Evolutionary conservation across 1,284 basidiomycete genomes (phyloP), one percentile per base, ranked within the genome.

Genomic region (Cutaneotrichosporon mucoides): DNA sequence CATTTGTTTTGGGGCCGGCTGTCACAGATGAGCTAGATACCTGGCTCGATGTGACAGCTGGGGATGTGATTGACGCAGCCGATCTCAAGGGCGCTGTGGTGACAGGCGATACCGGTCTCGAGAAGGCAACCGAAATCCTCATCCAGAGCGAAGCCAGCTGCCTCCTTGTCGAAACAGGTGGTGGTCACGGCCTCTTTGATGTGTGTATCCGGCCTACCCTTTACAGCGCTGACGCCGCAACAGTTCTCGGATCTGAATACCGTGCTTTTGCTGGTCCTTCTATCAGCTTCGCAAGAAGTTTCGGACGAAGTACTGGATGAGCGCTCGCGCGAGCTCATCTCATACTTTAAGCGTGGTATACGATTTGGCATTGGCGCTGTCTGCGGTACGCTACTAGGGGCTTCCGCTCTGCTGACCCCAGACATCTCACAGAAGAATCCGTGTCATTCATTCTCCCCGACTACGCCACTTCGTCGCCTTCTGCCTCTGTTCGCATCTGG

Each of bases 361-460:
- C 65, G 65, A 15, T 57, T 73, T 24, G 51, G 56, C 16, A 61
- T 74, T 13, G 64, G 65, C 1, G 52, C 58, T 10, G 63, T 71
- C 13, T 72, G 70, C 56, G 69, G 73, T 74, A 53, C 33, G 45
- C 34, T 33, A 37, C 66, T 66, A 1, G 11, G 1, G 7, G 12
- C 10, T 44, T 8, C n/a, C 2, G 11, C 2, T 24, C 3, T 36
- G 2, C 45, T 56, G 37, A 55, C 49, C 2, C 5, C 47, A 74
- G 73, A 74, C 60, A 66, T 73, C 6, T 73, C 73, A 4, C 64
- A 66, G 38, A 74, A 73, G 60, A 68, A 73, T 44, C 73, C 73
- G 3, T 71, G 67, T 58, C 63, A 68, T 37, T 37, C 37, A 0
- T 66, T 70, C 52, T 38, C 62, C 1, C 48, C 64, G 0, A 48